Percentiles rank a stretch among this genome's conserved stretches.
Evolutionary conservation across 2,329 filamentous ascomycete species (phyloP).

Genomic region (Colletotrichum filicis): DNA sequence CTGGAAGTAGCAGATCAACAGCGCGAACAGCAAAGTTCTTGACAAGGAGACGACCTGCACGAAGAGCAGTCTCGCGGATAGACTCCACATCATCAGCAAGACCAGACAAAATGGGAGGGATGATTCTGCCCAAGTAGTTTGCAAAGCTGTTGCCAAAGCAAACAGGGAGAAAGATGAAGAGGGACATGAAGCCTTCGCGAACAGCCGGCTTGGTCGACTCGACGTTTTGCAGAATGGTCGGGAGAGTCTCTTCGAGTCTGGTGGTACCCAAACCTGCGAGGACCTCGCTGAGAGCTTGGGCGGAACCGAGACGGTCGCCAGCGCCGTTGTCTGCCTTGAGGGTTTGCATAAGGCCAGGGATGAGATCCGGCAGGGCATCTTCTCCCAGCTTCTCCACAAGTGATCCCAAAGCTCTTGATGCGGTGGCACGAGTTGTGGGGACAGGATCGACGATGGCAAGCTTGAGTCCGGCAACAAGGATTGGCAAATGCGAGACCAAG

Average conservation of each 20-base stretch:
- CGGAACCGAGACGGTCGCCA: constrained; percentile 94
- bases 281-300: constrained; percentile 95
- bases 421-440: constrained; percentile 94
- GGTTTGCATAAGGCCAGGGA: constrained; percentile 96
- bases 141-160: constrained; percentile 99
- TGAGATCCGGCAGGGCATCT: constrained; percentile 95
- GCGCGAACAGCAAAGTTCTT: constrained; percentile 98
- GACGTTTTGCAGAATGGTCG: constrained; percentile 96
- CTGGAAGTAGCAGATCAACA: constrained; percentile 92
- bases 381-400: constrained; percentile 98
- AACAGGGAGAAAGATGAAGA: constrained; percentile 98
- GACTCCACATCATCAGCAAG: constrained; percentile 96
- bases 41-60: constrained; percentile 91
- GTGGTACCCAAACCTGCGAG: constrained; percentile 93
- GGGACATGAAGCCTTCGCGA: constrained; percentile 98
- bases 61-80: constrained; percentile 95
- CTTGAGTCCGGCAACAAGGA: constrained; percentile 90
- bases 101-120: constrained; percentile 92
- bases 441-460: constrained; percentile 93
- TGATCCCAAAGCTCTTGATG: constrained; percentile 93
- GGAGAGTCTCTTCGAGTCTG: constrained; percentile 93
- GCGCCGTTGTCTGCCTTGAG: constrained; percentile 97
- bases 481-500: constrained; percentile 88
- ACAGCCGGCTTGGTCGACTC: constrained; percentile 90
- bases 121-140: constrained; percentile 93